Percentiles rank a stretch among this genome's conserved stretches.
Conservation (phyloP, 768 basidiomycete species). For the Xanthoconium stramineum region DNA sequence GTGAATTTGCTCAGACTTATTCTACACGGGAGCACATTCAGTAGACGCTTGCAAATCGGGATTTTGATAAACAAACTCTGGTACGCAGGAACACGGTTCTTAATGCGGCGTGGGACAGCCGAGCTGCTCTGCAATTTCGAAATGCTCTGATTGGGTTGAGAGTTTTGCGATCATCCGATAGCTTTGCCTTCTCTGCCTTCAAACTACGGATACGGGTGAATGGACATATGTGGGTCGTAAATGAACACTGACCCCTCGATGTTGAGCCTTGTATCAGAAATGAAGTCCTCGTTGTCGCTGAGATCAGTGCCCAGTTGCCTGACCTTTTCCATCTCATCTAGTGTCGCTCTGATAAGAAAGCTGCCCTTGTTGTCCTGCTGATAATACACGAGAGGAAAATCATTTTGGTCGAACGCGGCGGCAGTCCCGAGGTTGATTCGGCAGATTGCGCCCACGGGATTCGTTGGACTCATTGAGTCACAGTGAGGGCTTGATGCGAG, state of each 20-base stretch:
- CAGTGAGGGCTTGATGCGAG: too few relatives aligned
- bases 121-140: too few relatives aligned
- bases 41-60: too few relatives aligned
- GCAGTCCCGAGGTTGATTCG: background rate
- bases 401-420: background rate
- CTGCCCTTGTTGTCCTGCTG: background rate
- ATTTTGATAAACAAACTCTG: background rate
- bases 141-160: too few relatives aligned
- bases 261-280: background rate
- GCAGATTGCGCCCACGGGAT: too few relatives aligned
- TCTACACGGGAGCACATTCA: background rate
- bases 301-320: background rate
- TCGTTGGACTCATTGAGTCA: too few relatives aligned
- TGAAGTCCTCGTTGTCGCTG: background rate
- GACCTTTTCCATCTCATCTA: conserved; percentile 2
- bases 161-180: too few relatives aligned
- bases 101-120: background rate
- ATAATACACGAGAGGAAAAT: conserved; percentile 7
- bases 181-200: too few relatives aligned
- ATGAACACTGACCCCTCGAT: background rate
- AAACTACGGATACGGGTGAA: too few relatives aligned
- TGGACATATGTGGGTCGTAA: too few relatives aligned
- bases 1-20: conserved; percentile 9
- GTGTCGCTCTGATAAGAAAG: background rate
- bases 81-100: background rate